These are phyloP conservation scores for Saccharomyces pastorianus DNA, from an alignment of 1,139 yeast genomes.

Conservation along the genomic window DNA sequence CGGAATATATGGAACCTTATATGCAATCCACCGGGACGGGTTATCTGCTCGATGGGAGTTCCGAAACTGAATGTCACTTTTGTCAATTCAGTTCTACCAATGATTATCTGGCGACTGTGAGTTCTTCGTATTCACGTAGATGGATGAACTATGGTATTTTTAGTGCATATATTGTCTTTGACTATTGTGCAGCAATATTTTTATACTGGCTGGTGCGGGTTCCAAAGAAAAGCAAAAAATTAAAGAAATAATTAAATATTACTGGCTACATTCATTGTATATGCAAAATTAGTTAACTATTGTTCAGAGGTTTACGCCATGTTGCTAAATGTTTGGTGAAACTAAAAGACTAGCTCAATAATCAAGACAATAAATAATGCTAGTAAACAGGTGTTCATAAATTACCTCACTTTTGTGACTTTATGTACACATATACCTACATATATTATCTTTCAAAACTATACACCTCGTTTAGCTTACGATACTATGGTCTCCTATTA, in stretches of 20 bases:
- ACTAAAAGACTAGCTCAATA: no score
- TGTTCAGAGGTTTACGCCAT: neutral
- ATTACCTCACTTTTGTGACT: neutral
- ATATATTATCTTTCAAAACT: neutral
- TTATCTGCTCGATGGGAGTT: slow-evolving; percentile 36
- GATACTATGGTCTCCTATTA: slow-evolving; percentile 9
- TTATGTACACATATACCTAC: neutral
- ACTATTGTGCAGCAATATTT: slow-evolving; percentile 42
- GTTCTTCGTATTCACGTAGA: slow-evolving; percentile 37
- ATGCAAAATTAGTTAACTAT: no score
- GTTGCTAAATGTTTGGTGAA: neutral
- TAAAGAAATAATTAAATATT: neutral
- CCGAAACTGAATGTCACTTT: slow-evolving; percentile 40
- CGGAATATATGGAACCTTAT: slow-evolving; percentile 40
- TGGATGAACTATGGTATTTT: slow-evolving; percentile 64
- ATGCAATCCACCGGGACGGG: slow-evolving; percentile 43
- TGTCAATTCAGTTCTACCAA: slow-evolving; percentile 45
- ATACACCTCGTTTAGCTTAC: neutral
- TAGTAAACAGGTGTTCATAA: neutral
- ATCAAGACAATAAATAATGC: neutral
- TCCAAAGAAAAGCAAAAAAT: slow-evolving; percentile 36
- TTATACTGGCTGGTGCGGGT: slow-evolving; percentile 71
- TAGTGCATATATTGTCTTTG: slow-evolving; percentile 34
- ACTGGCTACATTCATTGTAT: no score
- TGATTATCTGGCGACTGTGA: slow-evolving; percentile 39